A percentile compares a stretch with the other conserved stretches of the same genome.
Evolutionary conservation across 179 eudicot genomes (phyloP).

Genomic region (Silene coronaria): DNA sequence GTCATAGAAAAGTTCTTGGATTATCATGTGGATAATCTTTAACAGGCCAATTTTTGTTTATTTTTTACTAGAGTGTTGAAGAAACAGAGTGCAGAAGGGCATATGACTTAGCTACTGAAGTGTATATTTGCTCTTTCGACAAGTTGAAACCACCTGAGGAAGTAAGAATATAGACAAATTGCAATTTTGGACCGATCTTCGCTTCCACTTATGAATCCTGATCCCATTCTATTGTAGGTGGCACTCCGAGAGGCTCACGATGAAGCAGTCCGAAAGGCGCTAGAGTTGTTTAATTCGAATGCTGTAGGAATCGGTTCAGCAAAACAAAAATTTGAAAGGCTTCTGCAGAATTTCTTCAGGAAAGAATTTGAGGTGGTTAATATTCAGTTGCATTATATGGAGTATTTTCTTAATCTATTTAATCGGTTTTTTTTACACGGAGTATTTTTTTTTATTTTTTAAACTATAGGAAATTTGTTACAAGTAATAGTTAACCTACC

Average conservation of each 20-base stretch:
- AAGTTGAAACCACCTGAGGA: constrained; percentile 84
- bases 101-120: constrained; percentile 72
- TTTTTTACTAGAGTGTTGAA: constrained; percentile 72
- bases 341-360: constrained; percentile 53
- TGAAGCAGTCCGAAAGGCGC: constrained; percentile 67
- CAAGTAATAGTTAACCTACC: too few species aligned
- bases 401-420: background rate
- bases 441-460: background rate
- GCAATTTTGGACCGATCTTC: constrained; percentile 1
- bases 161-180: constrained; percentile 40
- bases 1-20: background rate
- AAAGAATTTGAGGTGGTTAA: constrained; percentile 82
- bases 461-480: background rate
- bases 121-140: constrained; percentile 68
- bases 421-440: background rate
- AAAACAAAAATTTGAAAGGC: constrained; percentile 76
- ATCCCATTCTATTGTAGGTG: constrained; percentile 46
- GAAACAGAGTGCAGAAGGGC: constrained; percentile 96
- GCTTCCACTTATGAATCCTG: constrained; percentile 5
- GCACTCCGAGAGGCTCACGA: constrained; percentile 84
- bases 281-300: constrained; percentile 50
- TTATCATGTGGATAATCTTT: background rate
- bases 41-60: background rate
- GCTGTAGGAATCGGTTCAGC: constrained; percentile 80
- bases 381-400: background rate